Conservation (phyloP, 2,329 filamentous ascomycete genomes). For the Dichotomopilus funicola region DNA sequence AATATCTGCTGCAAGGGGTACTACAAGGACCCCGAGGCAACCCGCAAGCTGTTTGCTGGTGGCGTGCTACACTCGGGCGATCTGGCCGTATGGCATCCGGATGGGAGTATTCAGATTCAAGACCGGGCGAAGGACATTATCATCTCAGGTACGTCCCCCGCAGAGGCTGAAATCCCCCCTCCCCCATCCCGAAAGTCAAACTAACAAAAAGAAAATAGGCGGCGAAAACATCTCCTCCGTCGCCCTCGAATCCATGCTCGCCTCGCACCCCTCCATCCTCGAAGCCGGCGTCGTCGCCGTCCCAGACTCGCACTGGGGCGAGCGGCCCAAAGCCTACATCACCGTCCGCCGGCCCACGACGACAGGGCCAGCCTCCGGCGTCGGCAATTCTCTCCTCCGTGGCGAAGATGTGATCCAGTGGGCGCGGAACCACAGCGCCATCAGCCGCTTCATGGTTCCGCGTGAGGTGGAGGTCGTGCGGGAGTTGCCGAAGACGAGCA, state of each 20-base stretch:
- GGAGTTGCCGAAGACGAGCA: conserved; percentile 93
- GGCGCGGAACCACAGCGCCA: conserved; percentile 73
- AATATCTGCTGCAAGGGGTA: conserved; percentile 93
- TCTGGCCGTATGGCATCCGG: conserved; percentile 85
- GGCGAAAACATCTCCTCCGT: conserved; percentile 97
- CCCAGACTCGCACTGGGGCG: conserved; percentile 85
- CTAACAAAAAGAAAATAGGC: conserved; percentile 45
- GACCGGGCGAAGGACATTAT: conserved; percentile 98
- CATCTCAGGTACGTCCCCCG: conserved; percentile 62
- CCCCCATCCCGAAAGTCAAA: background rate
- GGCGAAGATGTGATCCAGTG: conserved; percentile 70
- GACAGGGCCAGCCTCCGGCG: conserved; percentile 41
- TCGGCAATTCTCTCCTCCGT: too few relatives aligned
- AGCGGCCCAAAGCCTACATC: conserved; percentile 89
- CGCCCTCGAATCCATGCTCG: conserved; percentile 82
- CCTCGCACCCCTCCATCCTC: conserved; percentile 79
- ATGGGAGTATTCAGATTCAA: conserved; percentile 84
- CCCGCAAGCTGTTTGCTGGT: conserved; percentile 77
- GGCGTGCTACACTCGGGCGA: conserved; percentile 86
- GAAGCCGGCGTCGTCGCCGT: conserved; percentile 90
- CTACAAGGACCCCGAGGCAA: conserved; percentile 83
- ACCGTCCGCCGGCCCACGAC: conserved; percentile 61
- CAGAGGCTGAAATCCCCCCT: conserved; percentile 25
- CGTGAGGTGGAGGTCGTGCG: conserved; percentile 68
- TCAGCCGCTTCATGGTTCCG: conserved; percentile 86